phyloP scores from a whole-genome alignment of 129 eudicot genomes.

The Helichrysum umbraculigerum region DNA sequence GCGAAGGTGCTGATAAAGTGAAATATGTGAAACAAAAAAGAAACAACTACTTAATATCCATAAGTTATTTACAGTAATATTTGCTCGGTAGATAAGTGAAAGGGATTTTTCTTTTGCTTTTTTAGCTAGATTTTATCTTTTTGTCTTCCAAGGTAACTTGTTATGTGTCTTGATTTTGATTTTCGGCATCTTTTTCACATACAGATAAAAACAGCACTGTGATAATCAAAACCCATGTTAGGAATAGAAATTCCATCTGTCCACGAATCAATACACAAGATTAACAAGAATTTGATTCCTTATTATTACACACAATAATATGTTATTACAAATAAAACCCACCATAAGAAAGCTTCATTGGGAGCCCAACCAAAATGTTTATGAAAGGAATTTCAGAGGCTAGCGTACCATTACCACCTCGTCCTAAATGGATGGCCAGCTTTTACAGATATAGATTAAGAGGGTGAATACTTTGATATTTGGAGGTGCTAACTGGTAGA shows the following conservation, averaged over 20 bases:
- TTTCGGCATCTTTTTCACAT: neutral
- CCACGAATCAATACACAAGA: neutral
- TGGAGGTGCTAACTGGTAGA: neutral
- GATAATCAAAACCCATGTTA: neutral
- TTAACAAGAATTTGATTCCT: too few species aligned
- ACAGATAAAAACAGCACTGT: neutral
- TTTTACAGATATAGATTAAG: neutral
- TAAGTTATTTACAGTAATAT: neutral
- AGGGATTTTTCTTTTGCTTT: neutral
- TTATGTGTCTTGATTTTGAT: conserved; percentile 4
- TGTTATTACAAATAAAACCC: neutral
- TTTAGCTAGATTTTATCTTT: neutral
- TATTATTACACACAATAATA: too few species aligned
- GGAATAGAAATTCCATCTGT: neutral
- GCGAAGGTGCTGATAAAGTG: conserved; percentile 86
- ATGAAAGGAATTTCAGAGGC: neutral
- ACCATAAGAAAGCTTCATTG: neutral
- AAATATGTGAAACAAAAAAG: conserved; percentile 56
- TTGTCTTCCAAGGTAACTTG: neutral
- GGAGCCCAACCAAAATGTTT: neutral
- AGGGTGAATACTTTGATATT: neutral
- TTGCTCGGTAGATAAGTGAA: neutral
- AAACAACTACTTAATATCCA: conserved; percentile 19
- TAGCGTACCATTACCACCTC: conserved; percentile 2
- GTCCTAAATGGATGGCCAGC: neutral